These are phyloP conservation scores for Aspergillus hiratsukae DNA, from an alignment of 2,329 filamentous ascomycete genomes.

Conservation along the genomic window DNA sequence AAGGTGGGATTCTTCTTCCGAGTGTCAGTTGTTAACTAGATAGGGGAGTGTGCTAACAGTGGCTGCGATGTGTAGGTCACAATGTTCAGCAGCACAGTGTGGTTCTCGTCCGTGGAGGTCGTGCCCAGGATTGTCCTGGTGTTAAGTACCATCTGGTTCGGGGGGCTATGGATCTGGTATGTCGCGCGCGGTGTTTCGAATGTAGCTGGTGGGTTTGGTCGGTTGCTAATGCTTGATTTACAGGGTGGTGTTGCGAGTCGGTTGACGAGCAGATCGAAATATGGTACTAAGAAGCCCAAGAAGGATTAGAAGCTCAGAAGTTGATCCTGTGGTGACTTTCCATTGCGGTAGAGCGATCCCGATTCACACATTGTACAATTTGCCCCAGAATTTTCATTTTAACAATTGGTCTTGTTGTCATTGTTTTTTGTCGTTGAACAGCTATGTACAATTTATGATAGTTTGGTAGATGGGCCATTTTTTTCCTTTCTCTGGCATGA, in stretches of 20 bases:
- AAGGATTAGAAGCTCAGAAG: slow-evolving; percentile 47
- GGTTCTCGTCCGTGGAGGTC: slow-evolving; percentile 87
- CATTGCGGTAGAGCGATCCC: background rate
- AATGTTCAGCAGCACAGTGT: slow-evolving; percentile 99
- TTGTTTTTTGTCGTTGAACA: background rate
- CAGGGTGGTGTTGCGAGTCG: slow-evolving; percentile 88
- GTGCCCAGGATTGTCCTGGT: slow-evolving; percentile 96
- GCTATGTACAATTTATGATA: background rate
- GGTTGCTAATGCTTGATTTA: slow-evolving; percentile 21
- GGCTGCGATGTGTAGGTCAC: slow-evolving; percentile 56
- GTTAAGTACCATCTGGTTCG: slow-evolving; percentile 92
- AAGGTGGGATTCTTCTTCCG: slow-evolving; percentile 52
- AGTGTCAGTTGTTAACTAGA: background rate
- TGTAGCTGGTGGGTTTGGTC: background rate
- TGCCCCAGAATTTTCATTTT: slow-evolving; percentile 4
- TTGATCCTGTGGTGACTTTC: background rate
- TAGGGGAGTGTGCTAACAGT: background rate
- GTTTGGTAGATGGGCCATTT: background rate
- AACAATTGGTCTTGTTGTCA: background rate
- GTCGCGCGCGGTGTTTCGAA: slow-evolving; percentile 33
- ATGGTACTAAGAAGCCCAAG: slow-evolving; percentile 98
- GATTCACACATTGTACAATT: background rate
- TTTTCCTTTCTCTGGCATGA: background rate
- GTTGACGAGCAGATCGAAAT: slow-evolving; percentile 84
- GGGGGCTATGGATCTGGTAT: slow-evolving; percentile 86